Percentiles rank a stretch among this genome's conserved stretches.
These are phyloP conservation scores for Beauveria brongniartii DNA, from an alignment of 2,329 filamentous ascomycete species.

Conservation along the genomic window DNA sequence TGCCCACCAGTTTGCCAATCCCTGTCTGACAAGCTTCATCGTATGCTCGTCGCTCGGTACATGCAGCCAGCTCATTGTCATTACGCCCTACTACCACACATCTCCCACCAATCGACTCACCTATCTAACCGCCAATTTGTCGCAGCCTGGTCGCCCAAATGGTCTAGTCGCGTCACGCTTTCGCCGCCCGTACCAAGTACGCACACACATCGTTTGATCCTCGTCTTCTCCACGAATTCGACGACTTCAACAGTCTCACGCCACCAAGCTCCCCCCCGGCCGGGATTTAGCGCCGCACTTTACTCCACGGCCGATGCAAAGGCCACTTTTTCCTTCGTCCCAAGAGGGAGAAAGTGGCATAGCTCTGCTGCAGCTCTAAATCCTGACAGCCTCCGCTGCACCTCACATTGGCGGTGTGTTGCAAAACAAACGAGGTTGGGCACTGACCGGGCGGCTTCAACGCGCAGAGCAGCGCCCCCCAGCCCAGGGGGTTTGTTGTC, in stretches of 20 bases:
- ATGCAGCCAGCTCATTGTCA: no score
- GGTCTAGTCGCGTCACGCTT: neutral
- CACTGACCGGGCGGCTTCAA: constrained; percentile 6
- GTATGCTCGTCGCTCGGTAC: neutral
- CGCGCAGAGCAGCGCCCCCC: neutral
- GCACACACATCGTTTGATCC: neutral
- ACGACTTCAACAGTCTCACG: neutral
- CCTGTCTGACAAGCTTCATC: neutral
- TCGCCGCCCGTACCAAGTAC: neutral
- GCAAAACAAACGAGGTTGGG: constrained; percentile 9
- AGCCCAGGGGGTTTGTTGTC: neutral
- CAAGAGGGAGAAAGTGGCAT: neutral
- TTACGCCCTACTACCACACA: no score
- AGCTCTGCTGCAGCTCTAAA: neutral
- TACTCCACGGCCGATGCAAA: neutral
- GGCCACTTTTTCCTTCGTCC: neutral
- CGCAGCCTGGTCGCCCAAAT: no score
- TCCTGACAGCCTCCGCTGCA: neutral
- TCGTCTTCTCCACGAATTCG: neutral
- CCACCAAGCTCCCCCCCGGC: neutral
- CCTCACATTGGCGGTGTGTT: constrained; percentile 9
- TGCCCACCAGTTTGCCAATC: constrained; percentile 1
- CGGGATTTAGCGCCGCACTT: neutral
- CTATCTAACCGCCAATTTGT: no score
- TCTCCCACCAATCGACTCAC: no score